Evolutionary conservation across 2,329 filamentous ascomycete species (phyloP), one percentile per base, ranked within the genome.

Genomic region (Leptoxyphium fumago): DNA sequence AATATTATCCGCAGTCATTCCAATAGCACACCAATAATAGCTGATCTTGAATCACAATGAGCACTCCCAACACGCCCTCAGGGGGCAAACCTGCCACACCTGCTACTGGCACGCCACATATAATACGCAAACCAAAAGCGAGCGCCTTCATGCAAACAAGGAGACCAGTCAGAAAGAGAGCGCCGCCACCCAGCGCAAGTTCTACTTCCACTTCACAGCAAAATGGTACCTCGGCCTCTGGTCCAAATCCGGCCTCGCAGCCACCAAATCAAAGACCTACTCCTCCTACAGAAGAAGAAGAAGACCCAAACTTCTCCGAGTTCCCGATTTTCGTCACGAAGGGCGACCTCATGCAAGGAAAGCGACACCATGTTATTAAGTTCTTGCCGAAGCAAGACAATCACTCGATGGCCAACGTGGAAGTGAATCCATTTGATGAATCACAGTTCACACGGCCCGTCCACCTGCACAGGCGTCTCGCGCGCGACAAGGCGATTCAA

Each of bases 281-380:
- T 10, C 36, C 43, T 15, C 39, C 51, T 15, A 41, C 50, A 8
- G 46, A 44, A 2, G 48, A 52, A 14, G 50, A 52, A 17, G 50
- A 55, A n/a, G 48, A 52, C 5, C 46, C 43, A 10, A 45, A 42
- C 1, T 62, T 57, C 46, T 56, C 60, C 10, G 79, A 79, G 55
- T 80, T 69, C 53, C 84, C 85, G 11, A 72, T 96, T 14, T 77
- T 86, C 50, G 84, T 87, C 6, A 93, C 85, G 6, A 94, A 93
- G 64, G 79, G 80, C 55, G 78, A 80, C 9, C 64, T 94, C 41
- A 73, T 84, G 45, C 82, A 91, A 52, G 84, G 82, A 5, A 67
- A 94, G 46, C 82, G 89, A 41, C 80, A 87, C 56, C 91, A 98
- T 59, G 76, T 94, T 49, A 88, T 94, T 71, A 81, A 84, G 53